These are phyloP conservation scores for Leishmania turanica DNA, from an alignment of 208 protist species.

Conservation along the genomic window DNA sequence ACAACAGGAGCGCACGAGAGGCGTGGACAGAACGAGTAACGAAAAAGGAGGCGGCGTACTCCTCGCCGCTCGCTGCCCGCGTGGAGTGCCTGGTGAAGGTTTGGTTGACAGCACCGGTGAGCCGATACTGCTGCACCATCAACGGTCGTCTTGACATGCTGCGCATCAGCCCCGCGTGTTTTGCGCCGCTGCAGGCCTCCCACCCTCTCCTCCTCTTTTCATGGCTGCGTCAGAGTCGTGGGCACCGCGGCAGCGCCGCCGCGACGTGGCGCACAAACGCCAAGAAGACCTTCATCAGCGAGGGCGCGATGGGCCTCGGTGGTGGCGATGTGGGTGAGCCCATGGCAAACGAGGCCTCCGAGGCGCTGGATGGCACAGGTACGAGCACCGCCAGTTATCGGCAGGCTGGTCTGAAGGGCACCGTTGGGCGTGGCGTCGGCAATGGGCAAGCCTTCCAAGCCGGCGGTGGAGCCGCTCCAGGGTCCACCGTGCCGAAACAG, in stretches of 20 bases:
- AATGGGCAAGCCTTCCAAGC: background rate
- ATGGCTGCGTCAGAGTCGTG: constrained; percentile 27
- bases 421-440: constrained; percentile 4
- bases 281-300: constrained; percentile 34
- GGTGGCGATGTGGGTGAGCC: constrained; percentile 30
- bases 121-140: background rate
- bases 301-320: constrained; percentile 34
- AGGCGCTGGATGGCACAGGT: constrained; percentile 25
- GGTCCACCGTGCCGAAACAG: constrained; percentile 35
- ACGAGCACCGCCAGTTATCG: constrained; percentile 14
- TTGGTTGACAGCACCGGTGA: background rate
- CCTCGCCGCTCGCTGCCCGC: too few relatives aligned
- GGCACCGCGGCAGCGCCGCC: constrained; percentile 20
- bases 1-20: background rate
- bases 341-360: constrained; percentile 28
- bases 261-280: constrained; percentile 12
- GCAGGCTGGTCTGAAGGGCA: constrained; percentile 3
- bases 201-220: constrained; percentile 21
- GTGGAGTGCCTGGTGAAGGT: background rate
- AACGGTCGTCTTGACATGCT: background rate
- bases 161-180: background rate
- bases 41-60: background rate
- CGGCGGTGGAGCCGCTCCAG: constrained; percentile 20
- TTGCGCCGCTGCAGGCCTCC: constrained; percentile 10
- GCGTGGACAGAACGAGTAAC: background rate